A percentile compares a stretch with the other conserved stretches of the same genome.
Conservation (phyloP, 495 filamentous ascomycete species). For the Hypomontagnella submonticulosa region DNA sequence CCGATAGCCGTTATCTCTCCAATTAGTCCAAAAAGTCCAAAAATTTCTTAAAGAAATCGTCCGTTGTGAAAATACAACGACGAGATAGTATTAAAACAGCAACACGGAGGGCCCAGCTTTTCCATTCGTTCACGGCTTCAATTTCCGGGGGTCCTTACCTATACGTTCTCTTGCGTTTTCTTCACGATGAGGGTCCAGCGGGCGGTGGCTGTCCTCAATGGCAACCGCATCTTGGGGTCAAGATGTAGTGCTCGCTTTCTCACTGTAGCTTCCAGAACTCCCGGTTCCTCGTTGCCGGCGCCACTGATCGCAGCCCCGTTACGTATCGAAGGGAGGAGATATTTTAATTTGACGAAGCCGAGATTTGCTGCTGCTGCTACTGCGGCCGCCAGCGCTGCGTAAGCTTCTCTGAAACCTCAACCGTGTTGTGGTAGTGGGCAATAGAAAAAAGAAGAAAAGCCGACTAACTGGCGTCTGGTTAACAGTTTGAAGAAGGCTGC, state of each 20-base stretch:
- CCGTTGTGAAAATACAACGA: constrained; percentile 9
- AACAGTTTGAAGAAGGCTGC: constrained; percentile 57
- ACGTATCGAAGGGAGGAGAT: constrained; percentile 45
- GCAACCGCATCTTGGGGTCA: constrained; percentile 49
- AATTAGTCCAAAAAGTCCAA: constrained; percentile 52
- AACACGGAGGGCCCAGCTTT: constrained; percentile 16
- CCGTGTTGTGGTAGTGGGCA: background rate
- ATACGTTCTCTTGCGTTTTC: constrained; percentile 28
- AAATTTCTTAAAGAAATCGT: constrained; percentile 49
- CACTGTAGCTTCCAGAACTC: constrained; percentile 38
- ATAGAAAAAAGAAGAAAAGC: background rate
- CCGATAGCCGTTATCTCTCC: constrained; percentile 41
- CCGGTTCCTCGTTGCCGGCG: constrained; percentile 26
- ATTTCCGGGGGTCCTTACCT: constrained; percentile 35
- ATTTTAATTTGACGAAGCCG: constrained; percentile 45
- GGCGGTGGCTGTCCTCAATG: constrained; percentile 55
- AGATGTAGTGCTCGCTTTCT: constrained; percentile 50
- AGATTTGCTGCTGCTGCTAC: constrained; percentile 39
- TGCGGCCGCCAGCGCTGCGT: constrained; percentile 41
- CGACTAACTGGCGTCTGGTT: constrained; percentile 10
- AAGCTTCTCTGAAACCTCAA: constrained; percentile 13
- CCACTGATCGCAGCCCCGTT: constrained; percentile 46
- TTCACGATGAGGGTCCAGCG: constrained; percentile 58
- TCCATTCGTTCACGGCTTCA: constrained; percentile 25
- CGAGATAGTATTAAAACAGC: constrained; percentile 12